Evolutionary conservation across 306 rosid genomes (phyloP).

Genomic region (Quercus rubra): DNA sequence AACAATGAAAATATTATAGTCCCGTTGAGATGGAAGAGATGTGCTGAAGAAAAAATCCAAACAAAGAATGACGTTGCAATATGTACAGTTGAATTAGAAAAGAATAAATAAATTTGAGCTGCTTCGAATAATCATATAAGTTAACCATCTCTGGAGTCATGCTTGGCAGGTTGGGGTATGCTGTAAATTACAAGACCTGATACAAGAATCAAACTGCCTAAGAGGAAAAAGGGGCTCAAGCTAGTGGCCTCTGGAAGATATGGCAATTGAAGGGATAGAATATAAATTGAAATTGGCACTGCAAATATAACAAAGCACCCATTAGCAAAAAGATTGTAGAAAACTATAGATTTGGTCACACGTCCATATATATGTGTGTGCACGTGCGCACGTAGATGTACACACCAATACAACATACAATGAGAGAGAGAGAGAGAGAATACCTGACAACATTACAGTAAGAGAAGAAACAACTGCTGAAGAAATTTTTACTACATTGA

Average conservation of each 20-base stretch:
- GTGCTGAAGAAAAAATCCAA: not conserved
- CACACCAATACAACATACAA: not conserved
- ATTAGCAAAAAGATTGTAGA: constrained; percentile 13
- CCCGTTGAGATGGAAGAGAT: not conserved
- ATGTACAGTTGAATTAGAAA: not conserved
- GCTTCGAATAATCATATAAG: not conserved
- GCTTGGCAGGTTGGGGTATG: constrained; percentile 42
- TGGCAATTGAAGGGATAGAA: constrained; percentile 83
- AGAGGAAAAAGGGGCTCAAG: constrained; percentile 72
- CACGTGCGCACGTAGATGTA: not conserved
- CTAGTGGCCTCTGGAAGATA: constrained; percentile 59
- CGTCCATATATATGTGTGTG: not conserved
- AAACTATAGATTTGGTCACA: not conserved
- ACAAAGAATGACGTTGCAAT: not conserved
- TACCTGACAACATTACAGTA: constrained; percentile 78
- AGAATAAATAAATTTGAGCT: not conserved
- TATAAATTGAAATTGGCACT: constrained; percentile 78
- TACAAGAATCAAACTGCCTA: constrained; percentile 68
- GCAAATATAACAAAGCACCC: constrained; percentile 32
- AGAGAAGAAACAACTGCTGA: constrained; percentile 88
- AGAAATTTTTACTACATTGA: constrained; percentile 64
- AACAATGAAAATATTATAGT: no score
- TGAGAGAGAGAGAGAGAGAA: constrained; percentile 6
- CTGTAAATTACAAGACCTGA: constrained; percentile 68
- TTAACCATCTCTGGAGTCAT: constrained; percentile 27